Evolutionary conservation across 768 basidiomycete species (phyloP).

Genomic region (Phaeotremella skinneri): DNA sequence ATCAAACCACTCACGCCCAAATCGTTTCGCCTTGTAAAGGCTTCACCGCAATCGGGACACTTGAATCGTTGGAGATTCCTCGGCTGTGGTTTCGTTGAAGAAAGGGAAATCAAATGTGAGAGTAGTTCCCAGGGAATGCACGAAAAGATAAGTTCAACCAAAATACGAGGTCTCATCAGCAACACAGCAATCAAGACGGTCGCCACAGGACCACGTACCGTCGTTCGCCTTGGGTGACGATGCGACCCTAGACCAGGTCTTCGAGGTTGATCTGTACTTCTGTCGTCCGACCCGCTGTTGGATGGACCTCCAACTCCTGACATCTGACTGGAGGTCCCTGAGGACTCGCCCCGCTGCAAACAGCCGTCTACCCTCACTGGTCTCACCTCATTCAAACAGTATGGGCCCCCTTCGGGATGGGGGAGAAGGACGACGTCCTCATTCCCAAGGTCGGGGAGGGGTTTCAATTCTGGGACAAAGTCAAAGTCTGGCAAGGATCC

Average conservation of each 20-base stretch:
- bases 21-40: conserved; percentile 22
- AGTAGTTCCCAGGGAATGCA: no score
- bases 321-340: not conserved
- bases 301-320: no score
- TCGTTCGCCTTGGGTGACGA: not conserved
- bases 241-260: not conserved
- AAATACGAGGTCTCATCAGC: no score
- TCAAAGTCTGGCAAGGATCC: not conserved
- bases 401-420: not conserved
- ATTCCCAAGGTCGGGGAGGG: not conserved
- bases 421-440: not conserved
- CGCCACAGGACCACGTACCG: no score
- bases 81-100: not conserved
- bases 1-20: conserved; percentile 16
- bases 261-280: not conserved
- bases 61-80: conserved; percentile 1
- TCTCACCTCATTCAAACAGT: not conserved
- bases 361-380: no score
- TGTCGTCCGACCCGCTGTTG: no score
- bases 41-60: conserved; percentile 16
- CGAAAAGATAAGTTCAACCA: no score
- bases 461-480: not conserved
- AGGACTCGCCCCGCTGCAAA: no score
- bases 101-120: no score
- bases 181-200: no score